phyloP scores from a whole-genome alignment of 2,329 filamentous ascomycete genomes.

The Ophiocordyceps camponoti-floridani region DNA sequence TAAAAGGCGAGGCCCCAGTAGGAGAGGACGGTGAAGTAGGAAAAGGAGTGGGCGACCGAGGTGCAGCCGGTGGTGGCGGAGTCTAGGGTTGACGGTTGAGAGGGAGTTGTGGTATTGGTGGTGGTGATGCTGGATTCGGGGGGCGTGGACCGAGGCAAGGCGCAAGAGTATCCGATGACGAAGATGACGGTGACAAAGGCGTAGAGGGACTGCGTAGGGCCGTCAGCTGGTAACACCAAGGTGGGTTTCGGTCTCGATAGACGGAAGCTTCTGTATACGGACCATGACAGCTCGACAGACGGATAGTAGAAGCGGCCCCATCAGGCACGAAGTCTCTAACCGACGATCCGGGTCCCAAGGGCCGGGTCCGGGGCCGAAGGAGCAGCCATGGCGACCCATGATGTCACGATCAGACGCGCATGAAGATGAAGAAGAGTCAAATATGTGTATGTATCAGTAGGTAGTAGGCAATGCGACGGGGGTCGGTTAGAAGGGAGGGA shows the following conservation, averaged over 20 bases:
- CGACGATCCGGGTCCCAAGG: conserved; percentile 40
- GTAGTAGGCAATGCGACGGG: too few species aligned
- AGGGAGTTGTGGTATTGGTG: neutral
- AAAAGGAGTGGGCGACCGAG: conserved; percentile 41
- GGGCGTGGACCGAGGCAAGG: conserved; percentile 5
- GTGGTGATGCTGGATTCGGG: neutral
- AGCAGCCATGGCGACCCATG: neutral
- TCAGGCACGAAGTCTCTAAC: conserved; percentile 66
- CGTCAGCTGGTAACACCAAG: neutral
- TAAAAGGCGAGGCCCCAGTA: conserved; percentile 78
- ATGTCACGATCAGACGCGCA: neutral
- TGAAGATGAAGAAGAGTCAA: too few species aligned
- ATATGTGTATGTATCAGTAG: too few species aligned
- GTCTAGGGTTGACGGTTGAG: conserved; percentile 13
- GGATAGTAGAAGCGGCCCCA: conserved; percentile 48
- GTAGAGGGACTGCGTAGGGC: conserved; percentile 35
- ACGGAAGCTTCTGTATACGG: conserved; percentile 12
- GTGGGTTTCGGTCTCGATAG: neutral
- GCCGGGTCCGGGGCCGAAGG: conserved; percentile 19
- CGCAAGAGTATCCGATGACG: conserved; percentile 47
- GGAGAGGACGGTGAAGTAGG: conserved; percentile 66
- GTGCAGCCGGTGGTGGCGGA: conserved; percentile 22
- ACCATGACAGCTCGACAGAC: conserved; percentile 35
- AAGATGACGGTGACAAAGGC: conserved; percentile 51
- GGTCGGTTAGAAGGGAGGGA: too few species aligned